Evolutionary conservation across 257 asterid species (phyloP), one percentile per base, ranked within the genome.

Genomic region (Coffea eugenioides): DNA sequence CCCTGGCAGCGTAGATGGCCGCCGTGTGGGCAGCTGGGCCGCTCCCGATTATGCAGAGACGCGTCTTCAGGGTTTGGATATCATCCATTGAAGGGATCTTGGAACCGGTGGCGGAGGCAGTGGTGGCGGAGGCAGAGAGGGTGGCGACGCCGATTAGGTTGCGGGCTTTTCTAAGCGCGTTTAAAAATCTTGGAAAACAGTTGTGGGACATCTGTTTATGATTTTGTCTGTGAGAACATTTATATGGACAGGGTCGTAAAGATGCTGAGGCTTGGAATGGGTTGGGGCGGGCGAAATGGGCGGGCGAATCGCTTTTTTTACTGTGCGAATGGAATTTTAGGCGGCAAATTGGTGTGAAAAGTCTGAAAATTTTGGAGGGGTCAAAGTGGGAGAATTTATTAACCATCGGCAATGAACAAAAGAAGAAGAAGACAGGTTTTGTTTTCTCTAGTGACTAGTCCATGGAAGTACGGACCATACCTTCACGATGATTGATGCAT

Each of bases 11-110:
- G 87, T 94, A 96, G 74, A 96, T 92, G 27, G 99, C 99, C 43
- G 99, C 97, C 23, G 99, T 96, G 84, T 96, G 98, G 34, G 97
- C 98, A n/a, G 97, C 98, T 15, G 99, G 99, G 59, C 99, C 99
- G 75, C 97, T 91, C 11, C 99, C 98, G 77, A 94, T 87, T 70
- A 96, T 92, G 84, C 98, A 96, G 82, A 96, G 88, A 66, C 94
- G 93, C 25, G 99, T 92, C 64, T 83, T 91, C 27, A 93, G 88
- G 56, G 87, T 83, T 67, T 85, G 77, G 41, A 75, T 52, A 43
- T 75, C 82, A 70, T 92, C 97, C 98, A 94, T 91, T 76, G 85
- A 77, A 16, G 84, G 27, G 66, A 93, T 39, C 73, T 71, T 18
- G 48, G 75, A 82, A 74, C 49, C 68, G 77, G 86, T 25, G 71